Evolutionary conservation across 2,329 filamentous ascomycete species (phyloP), one percentile per base, ranked within the genome.

Genomic region (Fusarium caatingaense): DNA sequence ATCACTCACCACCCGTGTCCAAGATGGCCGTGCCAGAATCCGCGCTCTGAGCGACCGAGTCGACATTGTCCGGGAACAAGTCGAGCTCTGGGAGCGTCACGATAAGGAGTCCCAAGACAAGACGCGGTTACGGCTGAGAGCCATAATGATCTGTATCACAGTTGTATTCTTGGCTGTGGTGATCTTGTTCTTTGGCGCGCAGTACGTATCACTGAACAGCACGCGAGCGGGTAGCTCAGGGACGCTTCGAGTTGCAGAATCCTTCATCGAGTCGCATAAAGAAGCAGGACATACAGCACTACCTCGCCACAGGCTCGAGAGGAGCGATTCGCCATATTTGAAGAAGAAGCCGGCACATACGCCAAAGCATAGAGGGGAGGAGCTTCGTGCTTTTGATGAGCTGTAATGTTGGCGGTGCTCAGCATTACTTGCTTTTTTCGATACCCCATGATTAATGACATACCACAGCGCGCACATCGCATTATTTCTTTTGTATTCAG

Each of bases 51-150:
- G 88, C 62, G 83, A 83, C 45, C 84, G 92, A 50, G 87, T 95
- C 5, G 88, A 91, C 54, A 80, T 84, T 16, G 90, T 93, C 15
- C 85, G 88, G 51, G 80, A 85, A 58, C 84, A 88, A 10, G 88
- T 94, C 16, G 90, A 92, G 76, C 82, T 83, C 28, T 92, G 91
- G 86, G 90, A 92, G 77, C 84, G 83, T 59, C 85, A 87, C 3
- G 92, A 94, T 78, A 83, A 82, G 49, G 87, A 89, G 73, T 91
- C 90, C 84, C 88, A 92, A 79, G 89, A 91, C 73, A 88, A 84
- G 73, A 92, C 89, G n/a, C 82, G 88, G 65, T 84, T 82, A 76
- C 85, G 89, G 51, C 80, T 93, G 66, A 88, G 86, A 69, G 83
- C 87, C 21, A 80, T 91, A 48, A 93, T 90, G 89, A 84, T 88